A percentile compares a stretch with the other conserved stretches of the same genome.
These are phyloP conservation scores for Fistulinella prunicolor DNA, from an alignment of 768 basidiomycete genomes.

Conservation along the genomic window DNA sequence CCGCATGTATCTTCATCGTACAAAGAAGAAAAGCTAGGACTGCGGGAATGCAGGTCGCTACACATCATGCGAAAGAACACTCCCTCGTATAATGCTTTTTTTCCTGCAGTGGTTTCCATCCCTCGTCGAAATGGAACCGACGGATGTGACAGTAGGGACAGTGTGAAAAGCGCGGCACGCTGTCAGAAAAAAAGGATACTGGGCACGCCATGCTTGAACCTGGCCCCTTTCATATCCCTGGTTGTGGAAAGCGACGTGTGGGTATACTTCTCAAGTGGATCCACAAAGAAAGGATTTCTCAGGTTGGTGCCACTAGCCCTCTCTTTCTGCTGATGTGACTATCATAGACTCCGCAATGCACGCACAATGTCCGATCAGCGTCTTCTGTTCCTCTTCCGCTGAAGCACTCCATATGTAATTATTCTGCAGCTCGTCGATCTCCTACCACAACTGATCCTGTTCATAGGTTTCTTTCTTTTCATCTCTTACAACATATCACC, in stretches of 20 bases:
- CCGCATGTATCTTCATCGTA: too few relatives aligned
- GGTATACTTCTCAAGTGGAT: conserved; percentile 21
- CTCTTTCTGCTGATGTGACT: conserved; percentile 16
- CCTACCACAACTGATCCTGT: background rate
- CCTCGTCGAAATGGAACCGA: conserved; percentile 1
- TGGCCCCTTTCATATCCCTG: conserved; percentile 18
- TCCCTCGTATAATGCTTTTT: too few relatives aligned
- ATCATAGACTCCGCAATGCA: background rate
- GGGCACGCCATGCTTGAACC: conserved; percentile 7
- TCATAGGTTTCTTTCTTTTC: background rate
- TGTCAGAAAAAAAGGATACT: background rate
- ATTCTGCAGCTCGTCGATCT: conserved; percentile 6
- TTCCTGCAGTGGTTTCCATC: conserved; percentile 7
- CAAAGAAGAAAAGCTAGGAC: too few relatives aligned
- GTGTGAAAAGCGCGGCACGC: background rate
- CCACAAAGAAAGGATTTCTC: conserved; percentile 9
- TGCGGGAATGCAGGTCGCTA: too few relatives aligned
- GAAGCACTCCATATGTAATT: too few relatives aligned
- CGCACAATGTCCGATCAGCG: conserved; percentile 2
- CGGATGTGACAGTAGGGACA: too few relatives aligned
- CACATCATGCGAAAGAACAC: too few relatives aligned
- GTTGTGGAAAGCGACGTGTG: conserved; percentile 4
- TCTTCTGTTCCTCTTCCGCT: background rate
- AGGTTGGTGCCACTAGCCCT: background rate
- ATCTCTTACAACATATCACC: background rate